These are phyloP conservation scores for Jacaranda copaia DNA, from an alignment of 257 asterid species.

Conservation along the genomic window DNA sequence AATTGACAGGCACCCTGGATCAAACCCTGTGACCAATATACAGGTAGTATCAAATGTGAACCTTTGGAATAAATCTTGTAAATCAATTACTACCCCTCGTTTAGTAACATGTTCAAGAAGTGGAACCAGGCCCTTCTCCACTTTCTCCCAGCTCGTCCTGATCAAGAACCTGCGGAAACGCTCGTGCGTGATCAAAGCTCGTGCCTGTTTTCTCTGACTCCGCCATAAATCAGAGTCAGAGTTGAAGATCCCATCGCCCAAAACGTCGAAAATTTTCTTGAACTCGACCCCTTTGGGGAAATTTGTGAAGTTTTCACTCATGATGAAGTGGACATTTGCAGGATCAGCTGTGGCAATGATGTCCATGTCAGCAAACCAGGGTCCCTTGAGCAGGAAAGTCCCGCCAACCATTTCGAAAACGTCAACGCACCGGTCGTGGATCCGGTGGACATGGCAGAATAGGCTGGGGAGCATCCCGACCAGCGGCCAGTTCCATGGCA, in stretches of 20 bases:
- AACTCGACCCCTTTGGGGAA: slow-evolving; percentile 60
- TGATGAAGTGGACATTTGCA: slow-evolving; percentile 56
- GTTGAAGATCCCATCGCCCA: slow-evolving; percentile 67
- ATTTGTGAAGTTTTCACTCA: slow-evolving; percentile 62
- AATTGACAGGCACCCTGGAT: slow-evolving; percentile 66
- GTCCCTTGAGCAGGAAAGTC: slow-evolving; percentile 53
- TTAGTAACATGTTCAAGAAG: slow-evolving; percentile 51
- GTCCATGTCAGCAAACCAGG: slow-evolving; percentile 58
- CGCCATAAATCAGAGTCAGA: slow-evolving; percentile 58
- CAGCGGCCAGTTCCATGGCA: slow-evolving; percentile 58
- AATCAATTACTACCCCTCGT: slow-evolving; percentile 43
- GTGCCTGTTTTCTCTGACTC: slow-evolving; percentile 57
- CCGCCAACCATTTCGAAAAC: slow-evolving; percentile 37
- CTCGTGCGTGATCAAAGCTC: slow-evolving; percentile 54
- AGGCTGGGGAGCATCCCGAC: slow-evolving; percentile 59
- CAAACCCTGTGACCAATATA: slow-evolving; percentile 59
- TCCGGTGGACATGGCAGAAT: slow-evolving; percentile 39
- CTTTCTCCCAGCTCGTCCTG: slow-evolving; percentile 52
- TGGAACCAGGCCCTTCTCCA: slow-evolving; percentile 52
- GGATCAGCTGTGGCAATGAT: slow-evolving; percentile 57
- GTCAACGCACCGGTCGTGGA: slow-evolving; percentile 48
- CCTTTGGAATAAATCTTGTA: slow-evolving; percentile 70
- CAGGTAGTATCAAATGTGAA: slow-evolving; percentile 68
- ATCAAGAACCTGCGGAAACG: slow-evolving; percentile 52
- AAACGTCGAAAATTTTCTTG: slow-evolving; percentile 55